phyloP scores from a whole-genome alignment of 2,329 filamentous ascomycete species.

The Davidsoniella virescens region DNA sequence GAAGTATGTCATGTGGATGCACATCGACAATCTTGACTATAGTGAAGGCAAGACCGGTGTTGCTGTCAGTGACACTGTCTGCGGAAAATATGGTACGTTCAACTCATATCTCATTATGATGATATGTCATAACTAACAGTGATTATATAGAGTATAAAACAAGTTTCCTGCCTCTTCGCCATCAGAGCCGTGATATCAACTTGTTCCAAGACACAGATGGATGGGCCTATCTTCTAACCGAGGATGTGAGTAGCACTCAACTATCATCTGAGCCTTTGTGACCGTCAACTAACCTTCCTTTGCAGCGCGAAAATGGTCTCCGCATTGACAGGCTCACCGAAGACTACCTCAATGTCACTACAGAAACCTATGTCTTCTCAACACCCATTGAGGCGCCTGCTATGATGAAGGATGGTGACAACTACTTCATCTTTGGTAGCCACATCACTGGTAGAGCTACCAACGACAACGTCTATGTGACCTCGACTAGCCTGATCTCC shows the following conservation, averaged over 20 bases:
- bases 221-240: conserved; percentile 42
- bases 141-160: conserved; percentile 15
- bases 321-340: conserved; percentile 39
- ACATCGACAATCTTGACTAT: conserved; percentile 47
- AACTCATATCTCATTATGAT: background rate
- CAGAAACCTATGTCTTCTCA: conserved; percentile 33
- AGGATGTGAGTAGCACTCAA: conserved; percentile 33
- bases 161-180: conserved; percentile 22
- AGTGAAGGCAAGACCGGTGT: conserved; percentile 49
- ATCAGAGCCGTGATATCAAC: conserved; percentile 38
- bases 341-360: conserved; percentile 37
- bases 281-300: background rate
- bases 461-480: conserved; percentile 49
- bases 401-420: conserved; percentile 40
- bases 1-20: conserved; percentile 54
- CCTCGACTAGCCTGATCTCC: conserved; percentile 37
- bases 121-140: background rate
- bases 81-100: conserved; percentile 35
- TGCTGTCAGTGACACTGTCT: conserved; percentile 40
- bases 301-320: conserved; percentile 37
- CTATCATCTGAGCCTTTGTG: background rate
- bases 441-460: conserved; percentile 39
- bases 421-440: conserved; percentile 51
- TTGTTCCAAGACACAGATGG: conserved; percentile 47
- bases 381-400: conserved; percentile 46